Conservation (phyloP, 305 asterid genomes). For the Coffea humblotiana region DNA sequence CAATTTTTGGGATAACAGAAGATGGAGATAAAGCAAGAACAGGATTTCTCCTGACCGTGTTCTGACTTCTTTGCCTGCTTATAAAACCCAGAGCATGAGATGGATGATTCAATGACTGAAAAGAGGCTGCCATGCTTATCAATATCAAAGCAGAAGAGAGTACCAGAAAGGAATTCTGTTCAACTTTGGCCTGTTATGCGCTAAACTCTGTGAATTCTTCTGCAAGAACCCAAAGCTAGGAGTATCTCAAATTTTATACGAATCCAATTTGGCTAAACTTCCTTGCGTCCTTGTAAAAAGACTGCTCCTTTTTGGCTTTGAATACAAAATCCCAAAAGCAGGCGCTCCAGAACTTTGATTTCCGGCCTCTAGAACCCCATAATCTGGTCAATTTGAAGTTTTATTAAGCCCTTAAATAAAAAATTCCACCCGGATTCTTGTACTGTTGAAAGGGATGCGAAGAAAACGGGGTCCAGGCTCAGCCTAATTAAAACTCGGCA, state of each 20-base stretch:
- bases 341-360: background rate
- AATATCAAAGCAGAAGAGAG: constrained; percentile 9
- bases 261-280: background rate
- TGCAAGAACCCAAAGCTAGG: background rate
- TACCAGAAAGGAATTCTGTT: background rate
- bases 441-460: background rate
- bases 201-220: background rate
- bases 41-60: constrained; percentile 38
- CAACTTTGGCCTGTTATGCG: background rate
- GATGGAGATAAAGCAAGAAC: constrained; percentile 35
- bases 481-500: background rate
- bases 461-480: background rate
- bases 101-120: constrained; percentile 42
- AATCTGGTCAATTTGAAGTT: background rate
- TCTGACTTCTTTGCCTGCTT: constrained; percentile 37
- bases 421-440: background rate
- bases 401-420: background rate
- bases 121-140: constrained; percentile 47
- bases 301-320: constrained; percentile 10
- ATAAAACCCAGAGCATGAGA: constrained; percentile 32
- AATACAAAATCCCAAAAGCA: background rate
- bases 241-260: background rate
- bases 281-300: background rate
- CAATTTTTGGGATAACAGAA: constrained; percentile 34
- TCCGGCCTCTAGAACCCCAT: constrained; percentile 4